Conservation (phyloP, 495 filamentous ascomycete species). For the Trichoderma orchidacearum region DNA sequence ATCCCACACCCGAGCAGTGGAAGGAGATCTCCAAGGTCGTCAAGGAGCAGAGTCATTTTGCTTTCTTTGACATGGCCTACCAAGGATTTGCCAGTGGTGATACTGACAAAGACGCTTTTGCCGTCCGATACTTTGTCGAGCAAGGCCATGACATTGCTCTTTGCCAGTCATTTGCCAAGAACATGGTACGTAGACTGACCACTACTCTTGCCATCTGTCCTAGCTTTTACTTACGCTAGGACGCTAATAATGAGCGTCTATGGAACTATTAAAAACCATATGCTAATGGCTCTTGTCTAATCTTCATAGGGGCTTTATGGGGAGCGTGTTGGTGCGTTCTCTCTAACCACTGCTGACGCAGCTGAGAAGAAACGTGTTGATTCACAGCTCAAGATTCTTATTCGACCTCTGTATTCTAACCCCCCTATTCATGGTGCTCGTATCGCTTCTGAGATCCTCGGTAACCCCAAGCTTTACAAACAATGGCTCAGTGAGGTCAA, state of each 20-base stretch:
- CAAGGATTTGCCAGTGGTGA: slow-evolving; percentile 94
- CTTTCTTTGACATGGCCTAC: slow-evolving; percentile 99
- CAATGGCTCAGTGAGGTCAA: slow-evolving; percentile 97
- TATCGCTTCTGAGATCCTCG: slow-evolving; percentile 85
- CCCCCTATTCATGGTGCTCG: slow-evolving; percentile 92
- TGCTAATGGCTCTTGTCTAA: not conserved
- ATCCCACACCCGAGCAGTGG: slow-evolving; percentile 90
- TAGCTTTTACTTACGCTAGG: too few relatives aligned
- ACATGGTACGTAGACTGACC: slow-evolving; percentile 54
- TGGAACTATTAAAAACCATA: not conserved
- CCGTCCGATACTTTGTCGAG: slow-evolving; percentile 79
- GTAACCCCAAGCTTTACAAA: slow-evolving; percentile 70
- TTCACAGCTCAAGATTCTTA: slow-evolving; percentile 95
- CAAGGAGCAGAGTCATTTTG: slow-evolving; percentile 79
- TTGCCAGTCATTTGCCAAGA: slow-evolving; percentile 97
- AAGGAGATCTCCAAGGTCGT: slow-evolving; percentile 78
- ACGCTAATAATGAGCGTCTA: not conserved
- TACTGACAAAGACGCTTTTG: slow-evolving; percentile 84
- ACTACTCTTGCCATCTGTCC: too few relatives aligned
- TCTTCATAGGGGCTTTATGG: slow-evolving; percentile 83
- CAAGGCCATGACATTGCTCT: slow-evolving; percentile 83
- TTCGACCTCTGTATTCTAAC: slow-evolving; percentile 96
- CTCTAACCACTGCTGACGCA: slow-evolving; percentile 65
- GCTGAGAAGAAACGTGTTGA: slow-evolving; percentile 95
- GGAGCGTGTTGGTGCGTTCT: slow-evolving; percentile 96